A percentile compares a stretch with the other conserved stretches of the same genome.
Conservation (phyloP, 2,329 filamentous ascomycete species). For the Fusarium sp. region DNA sequence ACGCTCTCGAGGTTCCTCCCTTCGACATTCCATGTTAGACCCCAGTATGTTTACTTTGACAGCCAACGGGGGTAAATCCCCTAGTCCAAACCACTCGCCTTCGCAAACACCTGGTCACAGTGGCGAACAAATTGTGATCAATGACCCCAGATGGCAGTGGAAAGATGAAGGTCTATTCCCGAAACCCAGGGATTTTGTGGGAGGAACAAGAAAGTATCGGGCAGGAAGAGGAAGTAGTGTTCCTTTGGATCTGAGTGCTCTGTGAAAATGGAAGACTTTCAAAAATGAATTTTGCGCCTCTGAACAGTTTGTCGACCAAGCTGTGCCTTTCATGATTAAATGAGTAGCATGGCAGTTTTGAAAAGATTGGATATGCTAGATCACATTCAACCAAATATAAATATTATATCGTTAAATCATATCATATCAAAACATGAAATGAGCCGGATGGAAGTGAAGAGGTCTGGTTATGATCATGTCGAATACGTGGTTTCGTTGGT, state of each 20-base stretch:
- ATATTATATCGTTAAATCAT: neutral
- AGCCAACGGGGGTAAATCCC: slow-evolving; percentile 68
- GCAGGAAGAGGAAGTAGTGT: slow-evolving; percentile 95
- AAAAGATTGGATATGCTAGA: slow-evolving; percentile 27
- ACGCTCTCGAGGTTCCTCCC: slow-evolving; percentile 57
- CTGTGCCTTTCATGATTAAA: slow-evolving; percentile 20
- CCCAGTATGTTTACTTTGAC: slow-evolving; percentile 80
- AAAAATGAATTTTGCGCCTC: slow-evolving; percentile 14
- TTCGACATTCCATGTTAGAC: slow-evolving; percentile 75
- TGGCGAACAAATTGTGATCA: slow-evolving; percentile 65
- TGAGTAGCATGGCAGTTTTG: slow-evolving; percentile 35
- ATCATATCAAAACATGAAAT: neutral
- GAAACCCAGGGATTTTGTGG: slow-evolving; percentile 83
- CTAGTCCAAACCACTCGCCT: slow-evolving; percentile 56
- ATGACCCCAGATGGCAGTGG: slow-evolving; percentile 88
- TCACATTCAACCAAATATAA: slow-evolving; percentile 7
- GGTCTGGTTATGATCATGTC: neutral
- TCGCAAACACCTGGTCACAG: slow-evolving; percentile 45
- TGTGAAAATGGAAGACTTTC: slow-evolving; percentile 48
- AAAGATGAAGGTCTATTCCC: slow-evolving; percentile 84
- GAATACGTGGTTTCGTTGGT: slow-evolving; percentile 13
- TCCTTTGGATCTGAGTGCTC: slow-evolving; percentile 80
- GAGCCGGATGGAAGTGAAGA: neutral
- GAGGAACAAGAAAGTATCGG: slow-evolving; percentile 81
- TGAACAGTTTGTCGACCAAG: neutral